Evolutionary conservation across 2,329 filamentous ascomycete genomes (phyloP).

Genomic region (Ambrosiella beaveri): DNA sequence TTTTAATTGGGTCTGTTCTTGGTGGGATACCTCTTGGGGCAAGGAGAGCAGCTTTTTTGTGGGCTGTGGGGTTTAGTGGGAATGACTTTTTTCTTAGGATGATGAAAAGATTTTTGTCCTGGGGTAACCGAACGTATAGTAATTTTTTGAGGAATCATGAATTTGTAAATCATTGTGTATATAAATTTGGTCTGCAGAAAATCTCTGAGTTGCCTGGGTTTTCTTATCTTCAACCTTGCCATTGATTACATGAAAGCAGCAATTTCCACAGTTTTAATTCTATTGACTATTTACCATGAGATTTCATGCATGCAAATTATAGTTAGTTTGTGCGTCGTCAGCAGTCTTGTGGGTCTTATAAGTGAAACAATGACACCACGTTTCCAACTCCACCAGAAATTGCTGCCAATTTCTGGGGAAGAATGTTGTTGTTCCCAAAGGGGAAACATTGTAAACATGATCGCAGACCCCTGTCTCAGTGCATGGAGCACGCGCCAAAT

Average conservation of each 20-base stretch:
- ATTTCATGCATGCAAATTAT: too few relatives aligned
- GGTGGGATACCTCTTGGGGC: neutral
- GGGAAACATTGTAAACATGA: constrained; percentile 1
- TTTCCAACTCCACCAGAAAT: neutral
- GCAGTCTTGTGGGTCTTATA: neutral
- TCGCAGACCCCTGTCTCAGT: neutral
- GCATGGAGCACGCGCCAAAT: neutral
- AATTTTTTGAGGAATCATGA: too few relatives aligned
- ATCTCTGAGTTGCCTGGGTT: too few relatives aligned
- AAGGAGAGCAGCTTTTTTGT: neutral
- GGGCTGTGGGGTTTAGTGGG: neutral
- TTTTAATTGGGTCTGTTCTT: too few relatives aligned
- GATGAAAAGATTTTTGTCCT: too few relatives aligned
- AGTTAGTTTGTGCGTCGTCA: neutral
- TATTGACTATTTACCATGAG: too few relatives aligned
- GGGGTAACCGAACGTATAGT: too few relatives aligned
- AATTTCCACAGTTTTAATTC: too few relatives aligned
- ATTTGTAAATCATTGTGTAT: too few relatives aligned
- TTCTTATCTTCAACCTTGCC: too few relatives aligned
- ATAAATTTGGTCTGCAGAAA: too few relatives aligned
- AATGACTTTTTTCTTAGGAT: neutral
- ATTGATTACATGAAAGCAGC: too few relatives aligned
- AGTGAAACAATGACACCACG: neutral
- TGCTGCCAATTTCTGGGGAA: neutral
- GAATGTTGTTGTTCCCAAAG: constrained; percentile 3